phyloP scores from a whole-genome alignment of 345 rosid species.

The Lepidium africanum region DNA sequence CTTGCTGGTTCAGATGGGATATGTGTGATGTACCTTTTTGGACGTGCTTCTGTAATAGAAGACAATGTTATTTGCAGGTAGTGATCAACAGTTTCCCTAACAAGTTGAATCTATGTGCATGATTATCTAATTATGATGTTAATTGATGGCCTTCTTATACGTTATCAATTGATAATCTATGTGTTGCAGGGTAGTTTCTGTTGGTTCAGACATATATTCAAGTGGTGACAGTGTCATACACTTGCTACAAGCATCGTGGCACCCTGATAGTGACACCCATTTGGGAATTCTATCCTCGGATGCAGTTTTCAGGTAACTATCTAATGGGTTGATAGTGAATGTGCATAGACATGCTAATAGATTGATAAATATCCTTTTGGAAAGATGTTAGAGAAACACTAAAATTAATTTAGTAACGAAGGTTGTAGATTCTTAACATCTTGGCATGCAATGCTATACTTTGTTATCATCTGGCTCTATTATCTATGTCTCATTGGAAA shows the following conservation, averaged over 20 bases:
- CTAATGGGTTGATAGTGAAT: not conserved
- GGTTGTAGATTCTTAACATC: not conserved
- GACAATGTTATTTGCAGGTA: conserved; percentile 74
- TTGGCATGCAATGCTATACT: not conserved
- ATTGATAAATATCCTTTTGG: not conserved
- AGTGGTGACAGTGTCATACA: conserved; percentile 47
- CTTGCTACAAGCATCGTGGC: conserved; percentile 68
- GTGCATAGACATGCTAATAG: not conserved
- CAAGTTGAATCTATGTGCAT: not conserved
- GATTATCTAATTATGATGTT: not conserved
- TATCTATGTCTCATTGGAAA: not conserved
- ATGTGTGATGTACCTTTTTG: conserved; percentile 70
- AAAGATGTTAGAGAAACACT: not conserved
- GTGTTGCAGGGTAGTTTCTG: conserved; percentile 59
- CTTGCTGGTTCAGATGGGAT: conserved; percentile 62
- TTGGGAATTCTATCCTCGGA: conserved; percentile 89
- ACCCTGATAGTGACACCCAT: conserved; percentile 76
- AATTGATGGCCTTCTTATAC: not conserved
- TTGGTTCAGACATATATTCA: conserved; percentile 63
- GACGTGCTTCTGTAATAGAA: conserved; percentile 48
- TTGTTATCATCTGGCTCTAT: not conserved
- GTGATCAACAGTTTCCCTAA: not conserved
- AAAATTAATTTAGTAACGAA: not conserved
- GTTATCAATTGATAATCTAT: conserved; percentile 5
- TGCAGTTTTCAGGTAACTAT: conserved; percentile 81